These are phyloP conservation scores for Triticum dicoccoides DNA, from an alignment of 176 grass and related monocot genomes.

Conservation along the genomic window DNA sequence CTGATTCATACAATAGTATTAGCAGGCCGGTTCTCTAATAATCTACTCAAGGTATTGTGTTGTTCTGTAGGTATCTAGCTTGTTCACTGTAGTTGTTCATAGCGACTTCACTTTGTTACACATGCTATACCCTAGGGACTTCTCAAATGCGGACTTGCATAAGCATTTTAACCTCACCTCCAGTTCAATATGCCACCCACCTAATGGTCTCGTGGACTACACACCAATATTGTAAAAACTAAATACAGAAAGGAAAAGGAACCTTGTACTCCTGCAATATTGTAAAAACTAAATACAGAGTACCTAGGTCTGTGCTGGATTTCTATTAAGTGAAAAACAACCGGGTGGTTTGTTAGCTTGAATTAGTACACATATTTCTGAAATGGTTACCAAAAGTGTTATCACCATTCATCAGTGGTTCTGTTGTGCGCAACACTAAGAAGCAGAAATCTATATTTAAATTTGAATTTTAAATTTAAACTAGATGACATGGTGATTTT, in stretches of 20 bases:
- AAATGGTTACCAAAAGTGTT: background rate
- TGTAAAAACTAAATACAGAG: background rate
- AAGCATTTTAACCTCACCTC: constrained; percentile 8
- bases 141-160: background rate
- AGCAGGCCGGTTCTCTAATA: background rate
- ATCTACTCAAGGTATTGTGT: background rate
- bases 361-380: background rate
- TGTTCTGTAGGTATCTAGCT: background rate
- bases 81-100: background rate
- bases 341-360: background rate
- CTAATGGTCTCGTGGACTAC: background rate
- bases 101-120: background rate
- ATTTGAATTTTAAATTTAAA: background rate
- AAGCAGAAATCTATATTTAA: constrained; percentile 13
- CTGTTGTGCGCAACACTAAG: background rate
- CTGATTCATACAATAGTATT: background rate
- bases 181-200: background rate
- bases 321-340: background rate
- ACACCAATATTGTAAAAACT: background rate
- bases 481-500: background rate
- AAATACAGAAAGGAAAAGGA: background rate
- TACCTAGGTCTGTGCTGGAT: background rate
- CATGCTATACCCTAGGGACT: background rate
- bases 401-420: background rate
- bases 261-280: background rate